Percentiles rank a stretch among this genome's conserved stretches.
phyloP scores from a whole-genome alignment of 2,329 filamentous ascomycete species.

The Fusarium marasasianum region DNA sequence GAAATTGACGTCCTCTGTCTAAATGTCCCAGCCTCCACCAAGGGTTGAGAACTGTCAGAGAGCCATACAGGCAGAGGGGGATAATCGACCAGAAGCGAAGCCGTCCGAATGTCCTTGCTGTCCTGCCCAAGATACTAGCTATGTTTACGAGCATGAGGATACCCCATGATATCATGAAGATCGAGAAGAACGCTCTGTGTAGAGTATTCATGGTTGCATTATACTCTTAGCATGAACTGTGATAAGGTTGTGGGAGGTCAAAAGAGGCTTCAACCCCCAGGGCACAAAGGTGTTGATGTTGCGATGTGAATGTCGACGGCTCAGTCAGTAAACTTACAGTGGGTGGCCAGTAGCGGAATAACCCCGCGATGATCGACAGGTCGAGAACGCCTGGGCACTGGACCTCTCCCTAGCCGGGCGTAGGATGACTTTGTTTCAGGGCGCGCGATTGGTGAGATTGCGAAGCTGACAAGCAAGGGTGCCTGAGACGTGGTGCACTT shows the following conservation, averaged over 20 bases:
- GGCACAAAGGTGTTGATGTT: not conserved
- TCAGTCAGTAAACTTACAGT: not conserved
- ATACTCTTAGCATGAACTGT: accelerated
- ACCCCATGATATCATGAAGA: constrained; percentile 7
- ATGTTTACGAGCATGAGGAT: not conserved
- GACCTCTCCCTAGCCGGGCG: constrained; percentile 1
- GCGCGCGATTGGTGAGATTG: not conserved
- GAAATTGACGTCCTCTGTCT: constrained; percentile 2
- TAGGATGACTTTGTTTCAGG: not conserved
- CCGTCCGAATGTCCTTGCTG: not conserved
- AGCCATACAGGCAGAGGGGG: not conserved
- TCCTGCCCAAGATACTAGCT: not conserved
- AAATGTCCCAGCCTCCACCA: not conserved
- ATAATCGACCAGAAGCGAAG: constrained; percentile 15
- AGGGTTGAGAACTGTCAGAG: not conserved
- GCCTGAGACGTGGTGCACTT: not conserved
- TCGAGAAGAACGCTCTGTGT: constrained; percentile 14
- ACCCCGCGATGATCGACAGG: constrained; percentile 3
- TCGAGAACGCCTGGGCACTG: constrained; percentile 1
- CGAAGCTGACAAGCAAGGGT: not conserved
- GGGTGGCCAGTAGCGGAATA: not conserved
- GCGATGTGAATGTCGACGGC: not conserved
- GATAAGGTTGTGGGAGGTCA: too few species aligned
- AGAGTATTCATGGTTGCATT: not conserved
- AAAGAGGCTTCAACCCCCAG: too few species aligned